phyloP scores from a whole-genome alignment of 148 eudicot species.

The Dysphania ambrosioides region DNA sequence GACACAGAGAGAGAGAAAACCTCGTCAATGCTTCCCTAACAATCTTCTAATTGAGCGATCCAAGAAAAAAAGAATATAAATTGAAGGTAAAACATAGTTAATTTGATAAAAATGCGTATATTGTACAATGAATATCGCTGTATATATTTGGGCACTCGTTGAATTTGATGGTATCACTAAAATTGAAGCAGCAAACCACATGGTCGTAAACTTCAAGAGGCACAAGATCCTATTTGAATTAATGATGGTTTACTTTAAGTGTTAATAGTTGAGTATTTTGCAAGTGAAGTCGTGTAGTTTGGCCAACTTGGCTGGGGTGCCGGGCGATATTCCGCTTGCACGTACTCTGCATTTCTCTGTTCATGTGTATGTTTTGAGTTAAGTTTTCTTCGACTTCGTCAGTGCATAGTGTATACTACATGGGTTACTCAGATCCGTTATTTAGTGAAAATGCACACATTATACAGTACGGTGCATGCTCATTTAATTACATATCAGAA shows the following conservation, averaged over 20 bases:
- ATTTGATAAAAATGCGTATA: not conserved
- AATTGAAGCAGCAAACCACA: not conserved
- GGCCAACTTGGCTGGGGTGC: no score
- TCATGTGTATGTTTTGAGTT: no score
- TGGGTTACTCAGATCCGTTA: no score
- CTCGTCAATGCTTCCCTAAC: not conserved
- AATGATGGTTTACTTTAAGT: not conserved
- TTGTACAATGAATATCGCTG: not conserved
- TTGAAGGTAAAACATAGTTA: not conserved
- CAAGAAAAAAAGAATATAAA: not conserved
- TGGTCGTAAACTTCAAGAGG: not conserved
- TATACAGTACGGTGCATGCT: no score
- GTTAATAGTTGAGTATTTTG: not conserved
- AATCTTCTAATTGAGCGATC: not conserved
- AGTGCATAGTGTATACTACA: no score
- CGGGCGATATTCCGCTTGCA: no score
- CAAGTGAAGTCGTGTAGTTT: not conserved
- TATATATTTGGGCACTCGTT: not conserved
- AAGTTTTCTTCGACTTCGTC: no score
- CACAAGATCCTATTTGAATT: slow-evolving; percentile 7
- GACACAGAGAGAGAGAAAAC: no score
- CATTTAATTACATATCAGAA: no score
- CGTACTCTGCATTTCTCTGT: no score
- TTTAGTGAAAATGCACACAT: no score
- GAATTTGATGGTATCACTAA: not conserved